phyloP scores from a whole-genome alignment of 352 stramenopile genomes.

The Globisporangium solare region DNA sequence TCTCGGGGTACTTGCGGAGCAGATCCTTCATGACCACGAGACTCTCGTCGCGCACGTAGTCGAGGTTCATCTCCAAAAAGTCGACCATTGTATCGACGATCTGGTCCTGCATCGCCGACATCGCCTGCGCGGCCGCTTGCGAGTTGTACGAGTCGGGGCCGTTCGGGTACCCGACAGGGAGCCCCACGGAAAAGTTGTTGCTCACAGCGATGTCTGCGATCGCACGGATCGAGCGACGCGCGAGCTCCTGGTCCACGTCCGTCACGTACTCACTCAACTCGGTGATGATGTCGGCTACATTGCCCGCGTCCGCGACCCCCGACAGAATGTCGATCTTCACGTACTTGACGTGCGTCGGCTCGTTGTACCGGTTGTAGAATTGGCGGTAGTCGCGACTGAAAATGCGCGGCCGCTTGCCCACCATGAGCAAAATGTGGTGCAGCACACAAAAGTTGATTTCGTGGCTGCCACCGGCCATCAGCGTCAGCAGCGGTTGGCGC shows the following conservation, averaged over 20 bases:
- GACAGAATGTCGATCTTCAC: constrained; percentile 97
- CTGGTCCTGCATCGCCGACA: constrained; percentile 77
- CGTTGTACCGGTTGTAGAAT: constrained; percentile 98
- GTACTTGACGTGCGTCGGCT: constrained; percentile 98
- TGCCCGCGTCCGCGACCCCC: constrained; percentile 92
- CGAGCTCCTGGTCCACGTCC: constrained; percentile 92
- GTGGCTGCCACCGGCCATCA: constrained; percentile 93
- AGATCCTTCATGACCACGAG: constrained; percentile 95
- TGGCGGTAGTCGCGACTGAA: constrained; percentile 98
- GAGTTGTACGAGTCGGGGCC: constrained; percentile 65
- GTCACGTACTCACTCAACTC: constrained; percentile 97
- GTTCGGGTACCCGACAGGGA: constrained; percentile 39
- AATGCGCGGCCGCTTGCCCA: constrained; percentile 91
- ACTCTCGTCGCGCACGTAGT: constrained; percentile 96
- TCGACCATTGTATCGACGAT: constrained; percentile 94
- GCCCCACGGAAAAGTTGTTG: constrained; percentile 54
- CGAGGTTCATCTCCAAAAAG: constrained; percentile 95
- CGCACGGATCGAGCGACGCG: constrained; percentile 88
- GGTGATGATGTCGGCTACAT: constrained; percentile 94
- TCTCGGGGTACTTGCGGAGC: constrained; percentile 94
- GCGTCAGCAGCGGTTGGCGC: constrained; percentile 95
- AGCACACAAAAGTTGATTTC: constrained; percentile 96
- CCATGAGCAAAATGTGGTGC: constrained; percentile 95
- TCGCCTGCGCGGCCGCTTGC: constrained; percentile 47
- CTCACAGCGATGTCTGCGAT: constrained; percentile 92